These are phyloP conservation scores for Neurospora sp. DNA, from an alignment of 495 filamentous ascomycete species.

Conservation along the genomic window DNA sequence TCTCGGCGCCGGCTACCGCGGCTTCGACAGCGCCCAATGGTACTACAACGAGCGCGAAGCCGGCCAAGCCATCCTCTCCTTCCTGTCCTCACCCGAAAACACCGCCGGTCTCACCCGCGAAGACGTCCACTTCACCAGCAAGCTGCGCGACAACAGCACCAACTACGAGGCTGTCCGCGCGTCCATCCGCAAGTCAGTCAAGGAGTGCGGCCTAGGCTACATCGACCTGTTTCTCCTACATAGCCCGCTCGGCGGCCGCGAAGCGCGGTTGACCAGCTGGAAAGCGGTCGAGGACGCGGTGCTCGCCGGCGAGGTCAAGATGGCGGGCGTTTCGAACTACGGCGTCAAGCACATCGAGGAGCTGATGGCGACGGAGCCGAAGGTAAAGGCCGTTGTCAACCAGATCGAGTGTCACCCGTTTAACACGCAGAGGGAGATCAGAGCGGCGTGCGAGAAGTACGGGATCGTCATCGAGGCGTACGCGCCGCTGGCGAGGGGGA, in stretches of 20 bases:
- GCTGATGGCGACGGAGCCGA: constrained; percentile 44
- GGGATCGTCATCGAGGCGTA: constrained; percentile 55
- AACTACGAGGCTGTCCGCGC: constrained; percentile 46
- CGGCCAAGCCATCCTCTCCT: constrained; percentile 45
- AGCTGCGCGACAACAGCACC: constrained; percentile 45
- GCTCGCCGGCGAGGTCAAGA: constrained; percentile 46
- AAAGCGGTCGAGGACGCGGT: constrained; percentile 57
- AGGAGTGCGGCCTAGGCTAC: constrained; percentile 48
- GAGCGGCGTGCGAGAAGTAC: constrained; percentile 42
- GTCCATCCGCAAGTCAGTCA: constrained; percentile 46
- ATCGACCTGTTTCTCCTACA: constrained; percentile 65
- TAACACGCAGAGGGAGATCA: constrained; percentile 50
- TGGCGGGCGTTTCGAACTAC: constrained; percentile 58
- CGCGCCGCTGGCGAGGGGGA: constrained; percentile 49
- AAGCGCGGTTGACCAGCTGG: constrained; percentile 52
- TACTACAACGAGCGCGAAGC: constrained; percentile 54
- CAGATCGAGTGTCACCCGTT: constrained; percentile 66
- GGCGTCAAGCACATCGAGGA: constrained; percentile 59
- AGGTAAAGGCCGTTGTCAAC: constrained; percentile 47
- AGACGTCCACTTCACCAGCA: constrained; percentile 60
- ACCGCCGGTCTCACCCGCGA: constrained; percentile 38
- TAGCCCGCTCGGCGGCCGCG: constrained; percentile 52
- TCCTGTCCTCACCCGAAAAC: constrained; percentile 32
- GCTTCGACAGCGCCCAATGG: constrained; percentile 54
- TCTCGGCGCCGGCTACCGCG: constrained; percentile 34